Conservation (phyloP, 306 rosid genomes). For the Delonix regia region DNA sequence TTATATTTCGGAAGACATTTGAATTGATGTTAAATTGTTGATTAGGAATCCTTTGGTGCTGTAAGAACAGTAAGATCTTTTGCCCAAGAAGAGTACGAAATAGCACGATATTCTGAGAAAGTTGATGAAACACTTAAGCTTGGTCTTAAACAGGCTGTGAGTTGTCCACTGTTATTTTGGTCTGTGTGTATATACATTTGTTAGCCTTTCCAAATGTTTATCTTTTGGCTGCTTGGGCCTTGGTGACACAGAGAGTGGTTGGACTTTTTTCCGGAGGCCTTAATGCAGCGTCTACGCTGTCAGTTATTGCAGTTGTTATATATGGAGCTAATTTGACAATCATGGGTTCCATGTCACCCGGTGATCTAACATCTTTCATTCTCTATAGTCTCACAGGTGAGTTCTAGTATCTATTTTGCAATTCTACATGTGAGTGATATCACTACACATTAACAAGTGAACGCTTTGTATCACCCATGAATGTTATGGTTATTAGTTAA, state of each 20-base stretch:
- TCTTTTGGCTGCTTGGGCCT: conserved; percentile 21
- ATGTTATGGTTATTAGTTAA: conserved; percentile 21
- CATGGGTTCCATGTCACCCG: conserved; percentile 67
- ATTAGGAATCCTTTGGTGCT: conserved; percentile 86
- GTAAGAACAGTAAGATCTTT: conserved; percentile 82
- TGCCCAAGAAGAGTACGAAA: conserved; percentile 72
- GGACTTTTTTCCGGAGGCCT: conserved; percentile 85
- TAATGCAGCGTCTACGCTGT: conserved; percentile 76
- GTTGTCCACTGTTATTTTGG: conserved; percentile 37
- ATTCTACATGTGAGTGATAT: conserved; percentile 9
- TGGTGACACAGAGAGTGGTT: conserved; percentile 63
- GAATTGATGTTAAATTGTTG: conserved; percentile 23
- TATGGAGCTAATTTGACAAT: conserved; percentile 86
- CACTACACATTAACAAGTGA: neutral
- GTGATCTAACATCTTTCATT: conserved; percentile 84
- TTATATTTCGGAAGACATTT: conserved; percentile 3
- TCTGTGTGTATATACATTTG: conserved; percentile 6
- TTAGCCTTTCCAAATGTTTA: conserved; percentile 26
- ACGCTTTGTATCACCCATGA: conserved; percentile 11
- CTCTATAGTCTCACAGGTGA: conserved; percentile 89
- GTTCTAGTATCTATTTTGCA: conserved; percentile 19
- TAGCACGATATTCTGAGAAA: conserved; percentile 74
- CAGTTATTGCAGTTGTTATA: conserved; percentile 73
- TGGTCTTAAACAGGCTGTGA: conserved; percentile 84
- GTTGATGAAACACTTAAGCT: conserved; percentile 73